phyloP scores from a whole-genome alignment of 208 protist species.

The Trypanosoma vivax region DNA sequence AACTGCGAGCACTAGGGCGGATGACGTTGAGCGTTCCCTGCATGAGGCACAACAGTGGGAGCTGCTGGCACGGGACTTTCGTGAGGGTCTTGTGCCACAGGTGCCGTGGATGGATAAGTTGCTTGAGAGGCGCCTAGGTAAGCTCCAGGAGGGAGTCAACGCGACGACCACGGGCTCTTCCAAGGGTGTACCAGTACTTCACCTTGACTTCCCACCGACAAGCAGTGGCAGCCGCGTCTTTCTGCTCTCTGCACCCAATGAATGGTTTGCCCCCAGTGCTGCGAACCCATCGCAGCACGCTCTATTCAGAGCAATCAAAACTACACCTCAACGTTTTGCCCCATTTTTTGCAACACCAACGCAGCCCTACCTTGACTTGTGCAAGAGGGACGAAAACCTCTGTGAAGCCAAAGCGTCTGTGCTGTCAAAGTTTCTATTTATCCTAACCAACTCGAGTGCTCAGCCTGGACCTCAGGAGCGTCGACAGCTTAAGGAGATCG shows the following conservation, averaged over 20 bases:
- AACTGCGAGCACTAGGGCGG: background rate
- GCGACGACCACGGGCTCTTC: background rate
- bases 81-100: constrained; percentile 32
- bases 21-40: background rate
- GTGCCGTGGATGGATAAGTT: constrained; percentile 78
- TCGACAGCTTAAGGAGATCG: constrained; percentile 48
- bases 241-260: constrained; percentile 8
- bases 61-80: constrained; percentile 19
- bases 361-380: constrained; percentile 38
- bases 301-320: too few relatives aligned
- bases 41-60: constrained; percentile 5
- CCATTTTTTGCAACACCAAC: constrained; percentile 18
- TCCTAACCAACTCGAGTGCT: constrained; percentile 42
- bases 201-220: constrained; percentile 38
- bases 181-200: constrained; percentile 7
- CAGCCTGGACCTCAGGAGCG: constrained; percentile 60
- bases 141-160: constrained; percentile 1
- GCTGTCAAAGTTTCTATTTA: constrained; percentile 48
- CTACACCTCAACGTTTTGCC: background rate
- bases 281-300: too few relatives aligned
- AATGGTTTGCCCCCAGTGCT: background rate
- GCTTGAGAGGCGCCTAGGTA: constrained; percentile 35
- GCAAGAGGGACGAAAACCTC: constrained; percentile 51
- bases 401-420: constrained; percentile 55
- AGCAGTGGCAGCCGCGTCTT: constrained; percentile 20